Conservation (phyloP, 352 stramenopile species). For the Labyrinthula sp. region DNA sequence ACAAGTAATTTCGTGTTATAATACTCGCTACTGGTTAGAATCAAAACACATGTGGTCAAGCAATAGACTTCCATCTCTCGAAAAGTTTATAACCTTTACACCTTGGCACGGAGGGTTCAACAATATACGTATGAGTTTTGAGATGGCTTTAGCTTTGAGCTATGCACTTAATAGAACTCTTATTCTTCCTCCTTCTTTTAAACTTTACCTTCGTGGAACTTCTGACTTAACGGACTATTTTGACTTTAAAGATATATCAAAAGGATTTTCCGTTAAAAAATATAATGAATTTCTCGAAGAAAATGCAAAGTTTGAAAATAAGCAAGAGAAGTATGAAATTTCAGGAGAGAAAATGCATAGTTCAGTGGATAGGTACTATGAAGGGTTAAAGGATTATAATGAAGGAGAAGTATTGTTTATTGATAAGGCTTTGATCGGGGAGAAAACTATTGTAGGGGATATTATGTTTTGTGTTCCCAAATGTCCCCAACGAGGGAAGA, state of each 20-base stretch:
- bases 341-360: constrained; percentile 1
- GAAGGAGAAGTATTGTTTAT: too few species aligned
- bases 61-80: constrained; percentile 4
- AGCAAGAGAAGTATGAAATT: constrained; percentile 3
- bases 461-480: constrained; percentile 22
- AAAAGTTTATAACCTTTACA: constrained; percentile 20
- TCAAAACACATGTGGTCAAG: constrained; percentile 3
- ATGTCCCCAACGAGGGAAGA: not conserved
- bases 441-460: constrained; percentile 19
- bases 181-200: constrained; percentile 10
- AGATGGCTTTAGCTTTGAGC: constrained; percentile 21
- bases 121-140: constrained; percentile 28
- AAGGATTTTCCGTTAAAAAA: constrained; percentile 7
- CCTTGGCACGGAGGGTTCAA: constrained; percentile 25
- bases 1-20: too few species aligned
- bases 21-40: constrained; percentile 26
- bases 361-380: constrained; percentile 12
- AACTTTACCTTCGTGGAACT: constrained; percentile 24
- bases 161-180: constrained; percentile 14
- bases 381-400: constrained; percentile 12
- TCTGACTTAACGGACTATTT: constrained; percentile 21
- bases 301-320: constrained; percentile 16
- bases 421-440: constrained; percentile 1
- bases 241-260: constrained; percentile 18
- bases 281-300: constrained; percentile 27